Conservation (phyloP, 352 stramenopile species). For the Phytopythium vexans region DNA sequence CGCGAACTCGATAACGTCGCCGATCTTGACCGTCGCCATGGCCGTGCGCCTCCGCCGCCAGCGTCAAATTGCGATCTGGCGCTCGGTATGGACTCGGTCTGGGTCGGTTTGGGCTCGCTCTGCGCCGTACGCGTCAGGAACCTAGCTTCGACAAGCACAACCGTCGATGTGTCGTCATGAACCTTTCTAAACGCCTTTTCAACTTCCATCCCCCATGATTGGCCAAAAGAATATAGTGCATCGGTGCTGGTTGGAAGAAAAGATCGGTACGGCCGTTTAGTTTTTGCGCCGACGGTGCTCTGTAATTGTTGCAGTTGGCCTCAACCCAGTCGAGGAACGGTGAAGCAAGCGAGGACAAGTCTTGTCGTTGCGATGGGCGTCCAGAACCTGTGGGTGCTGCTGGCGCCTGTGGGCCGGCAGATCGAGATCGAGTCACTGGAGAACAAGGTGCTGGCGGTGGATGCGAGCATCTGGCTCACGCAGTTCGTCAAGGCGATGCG, state of each 20-base stretch:
- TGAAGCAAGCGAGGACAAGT: not conserved
- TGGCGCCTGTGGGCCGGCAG: slow-evolving; percentile 94
- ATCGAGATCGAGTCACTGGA: slow-evolving; percentile 98
- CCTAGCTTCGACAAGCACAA: too few species aligned
- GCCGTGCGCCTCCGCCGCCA: too few species aligned
- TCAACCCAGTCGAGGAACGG: not conserved
- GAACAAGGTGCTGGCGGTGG: slow-evolving; percentile 94
- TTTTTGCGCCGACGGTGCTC: not conserved
- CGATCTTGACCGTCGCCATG: slow-evolving; percentile 29
- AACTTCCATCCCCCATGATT: not conserved
- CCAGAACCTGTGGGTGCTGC: slow-evolving; percentile 97
- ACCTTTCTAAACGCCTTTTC: too few species aligned
- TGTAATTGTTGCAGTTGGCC: slow-evolving; percentile 7
- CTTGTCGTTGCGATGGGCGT: slow-evolving; percentile 90
- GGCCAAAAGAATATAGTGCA: not conserved
- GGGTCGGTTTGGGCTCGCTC: too few species aligned
- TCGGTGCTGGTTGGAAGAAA: not conserved
- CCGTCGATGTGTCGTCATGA: too few species aligned
- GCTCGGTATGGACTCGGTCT: too few species aligned
- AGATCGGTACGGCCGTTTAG: not conserved
- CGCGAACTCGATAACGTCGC: slow-evolving; percentile 48
- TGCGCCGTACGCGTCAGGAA: too few species aligned
- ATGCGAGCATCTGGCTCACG: slow-evolving; percentile 99
- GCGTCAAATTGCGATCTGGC: too few species aligned
- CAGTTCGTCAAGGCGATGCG: slow-evolving; percentile 99